Evolutionary conservation across 1,284 basidiomycete species (phyloP).

Genomic region (Agaricales sp.): DNA sequence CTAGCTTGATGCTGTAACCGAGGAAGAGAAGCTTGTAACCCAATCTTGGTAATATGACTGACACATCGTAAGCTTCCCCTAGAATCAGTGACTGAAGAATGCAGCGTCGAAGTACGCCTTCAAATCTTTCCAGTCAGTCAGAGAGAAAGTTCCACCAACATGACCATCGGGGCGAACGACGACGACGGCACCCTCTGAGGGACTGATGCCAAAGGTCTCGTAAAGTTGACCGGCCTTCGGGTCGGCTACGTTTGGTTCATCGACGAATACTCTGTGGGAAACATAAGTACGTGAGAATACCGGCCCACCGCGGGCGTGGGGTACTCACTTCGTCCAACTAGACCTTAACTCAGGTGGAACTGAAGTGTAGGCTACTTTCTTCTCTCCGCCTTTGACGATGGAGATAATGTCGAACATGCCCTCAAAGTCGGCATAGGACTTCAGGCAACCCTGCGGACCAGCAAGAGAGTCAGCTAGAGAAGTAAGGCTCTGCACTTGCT

Average conservation of each 20-base stretch:
- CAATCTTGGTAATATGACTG: too few relatives aligned
- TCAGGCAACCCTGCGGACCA: constrained; percentile 21
- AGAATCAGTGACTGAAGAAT: too few relatives aligned
- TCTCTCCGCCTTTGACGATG: constrained; percentile 34
- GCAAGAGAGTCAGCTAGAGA: constrained; percentile 35
- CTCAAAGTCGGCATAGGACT: constrained; percentile 14
- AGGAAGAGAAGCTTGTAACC: too few relatives aligned
- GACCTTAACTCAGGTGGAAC: constrained; percentile 41
- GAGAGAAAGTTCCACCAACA: not conserved
- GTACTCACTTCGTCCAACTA: constrained; percentile 58
- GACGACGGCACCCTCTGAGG: not conserved
- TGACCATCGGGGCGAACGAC: constrained; percentile 3
- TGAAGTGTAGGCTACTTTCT: constrained; percentile 30
- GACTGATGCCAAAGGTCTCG: constrained; percentile 1
- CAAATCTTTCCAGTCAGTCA: not conserved
- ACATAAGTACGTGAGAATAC: constrained; percentile 14
- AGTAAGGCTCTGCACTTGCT: constrained; percentile 29
- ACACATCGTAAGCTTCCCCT: too few relatives aligned
- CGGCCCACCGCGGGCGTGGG: not conserved
- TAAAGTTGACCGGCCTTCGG: not conserved
- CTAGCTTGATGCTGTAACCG: too few relatives aligned
- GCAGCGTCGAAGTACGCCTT: not conserved
- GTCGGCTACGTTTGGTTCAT: not conserved
- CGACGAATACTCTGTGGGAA: not conserved
- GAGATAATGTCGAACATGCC: constrained; percentile 43